Evolutionary conservation across 106 monocot species (phyloP), one percentile per base, ranked within the genome.

Genomic region (Gastrodia elata): DNA sequence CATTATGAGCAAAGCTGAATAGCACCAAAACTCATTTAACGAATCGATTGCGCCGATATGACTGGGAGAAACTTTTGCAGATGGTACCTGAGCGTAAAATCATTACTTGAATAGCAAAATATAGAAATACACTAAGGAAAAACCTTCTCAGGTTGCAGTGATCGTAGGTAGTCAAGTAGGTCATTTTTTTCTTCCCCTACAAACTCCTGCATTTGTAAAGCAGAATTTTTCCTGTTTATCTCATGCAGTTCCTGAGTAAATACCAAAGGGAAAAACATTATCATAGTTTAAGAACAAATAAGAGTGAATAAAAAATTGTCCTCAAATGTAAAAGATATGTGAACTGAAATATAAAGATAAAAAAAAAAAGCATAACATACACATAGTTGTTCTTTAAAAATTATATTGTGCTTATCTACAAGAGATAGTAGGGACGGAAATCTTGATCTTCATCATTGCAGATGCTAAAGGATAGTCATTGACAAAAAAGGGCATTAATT

Each of bases 181-280:
- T 91, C 97, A 77, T 98, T 93, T 67, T 93, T 93, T 81, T 98
- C 97, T 82, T 98, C 93, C 74, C 97, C 97, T 8, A 88, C 90
- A 83, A 98, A 93, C 71, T 93, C 88, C 76, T 93, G 97, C 97
- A 97, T 90, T 81, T 97, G 88, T 40, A 93, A 65, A 14, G 90
- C 90, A 57, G 86, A 83, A 76, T 86, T 90, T 84, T 91, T 88
- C 77, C 86, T 88, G 78, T 85, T 97, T 26, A 85, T 35, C 27
- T 90, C 77, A 73, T 81, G 73, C 15, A 93, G 72, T 44, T 98
- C 88, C 97, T 98, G 82, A n/a, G 24, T 77, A 25, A 59, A 68
- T 42, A 67, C 6, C 16, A 64, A 55, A 56, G 39, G 20, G 16
- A 71, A 77, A 58, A 71, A n/a, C 52, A 58, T 71, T 25, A 70